Evolutionary conservation across 441 rosid species (phyloP).

Genomic region (Pelargonium cotyledonis): DNA sequence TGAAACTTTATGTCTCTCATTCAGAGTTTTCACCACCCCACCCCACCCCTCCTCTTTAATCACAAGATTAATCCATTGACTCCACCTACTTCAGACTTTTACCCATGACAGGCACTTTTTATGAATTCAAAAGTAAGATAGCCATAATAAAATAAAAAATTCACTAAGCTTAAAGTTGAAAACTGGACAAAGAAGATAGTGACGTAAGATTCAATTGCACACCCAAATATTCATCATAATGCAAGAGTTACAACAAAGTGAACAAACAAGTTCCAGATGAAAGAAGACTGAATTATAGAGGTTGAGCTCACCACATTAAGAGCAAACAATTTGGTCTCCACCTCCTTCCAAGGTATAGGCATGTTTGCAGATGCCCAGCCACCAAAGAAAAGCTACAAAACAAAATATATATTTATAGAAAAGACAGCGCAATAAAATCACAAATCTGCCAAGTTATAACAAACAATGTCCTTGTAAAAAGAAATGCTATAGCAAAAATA

Average conservation of each 20-base stretch:
- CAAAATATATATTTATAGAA: slow-evolving; percentile 4
- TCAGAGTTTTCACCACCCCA: neutral
- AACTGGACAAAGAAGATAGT: neutral
- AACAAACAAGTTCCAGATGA: neutral
- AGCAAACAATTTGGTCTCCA: slow-evolving; percentile 76
- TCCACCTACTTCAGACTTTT: no score
- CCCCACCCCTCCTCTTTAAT: no score
- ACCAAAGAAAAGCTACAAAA: slow-evolving; percentile 56
- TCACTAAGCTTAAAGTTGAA: neutral
- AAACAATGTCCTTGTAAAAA: neutral
- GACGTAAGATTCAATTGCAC: neutral
- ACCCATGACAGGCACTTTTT: no score
- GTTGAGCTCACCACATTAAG: slow-evolving; percentile 64
- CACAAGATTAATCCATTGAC: no score
- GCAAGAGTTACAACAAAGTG: slow-evolving; percentile 3
- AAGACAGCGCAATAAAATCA: slow-evolving; percentile 13
- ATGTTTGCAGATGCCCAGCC: slow-evolving; percentile 54
- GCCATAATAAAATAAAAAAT: neutral
- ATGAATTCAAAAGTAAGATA: neutral
- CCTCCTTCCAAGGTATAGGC: slow-evolving; percentile 70
- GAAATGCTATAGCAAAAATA: neutral
- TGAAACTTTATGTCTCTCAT: neutral
- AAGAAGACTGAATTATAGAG: slow-evolving; percentile 3
- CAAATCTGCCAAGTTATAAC: slow-evolving; percentile 1
- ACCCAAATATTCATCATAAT: neutral